phyloP scores from a whole-genome alignment of 805 yeast species.

The Grigorovia transvaalensis region DNA sequence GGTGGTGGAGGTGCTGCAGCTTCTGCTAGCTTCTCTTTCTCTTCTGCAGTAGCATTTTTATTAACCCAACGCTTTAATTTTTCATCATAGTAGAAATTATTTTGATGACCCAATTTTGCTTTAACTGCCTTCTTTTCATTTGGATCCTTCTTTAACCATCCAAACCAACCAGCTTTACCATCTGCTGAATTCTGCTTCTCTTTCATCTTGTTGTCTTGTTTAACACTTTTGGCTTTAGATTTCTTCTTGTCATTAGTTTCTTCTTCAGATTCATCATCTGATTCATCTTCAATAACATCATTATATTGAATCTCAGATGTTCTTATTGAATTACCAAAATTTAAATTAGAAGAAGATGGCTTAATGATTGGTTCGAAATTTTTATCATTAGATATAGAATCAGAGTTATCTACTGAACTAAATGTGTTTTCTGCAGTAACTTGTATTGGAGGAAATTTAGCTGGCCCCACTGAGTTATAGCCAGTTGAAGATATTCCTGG shows the following conservation, averaged over 20 bases:
- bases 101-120: constrained; percentile 77
- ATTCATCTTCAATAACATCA: constrained; percentile 36
- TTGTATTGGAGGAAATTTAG: background rate
- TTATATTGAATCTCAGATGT: constrained; percentile 35
- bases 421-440: background rate
- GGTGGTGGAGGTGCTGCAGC: constrained; percentile 70
- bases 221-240: background rate
- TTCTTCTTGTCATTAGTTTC: constrained; percentile 4
- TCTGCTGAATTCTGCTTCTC: constrained; percentile 13
- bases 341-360: constrained; percentile 13
- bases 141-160: constrained; percentile 53
- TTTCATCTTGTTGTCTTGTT: constrained; percentile 11
- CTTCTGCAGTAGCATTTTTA: constrained; percentile 54
- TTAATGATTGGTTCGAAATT: constrained; percentile 24
- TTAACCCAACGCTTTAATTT: constrained; percentile 81
- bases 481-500: background rate
- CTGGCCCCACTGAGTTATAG: background rate
- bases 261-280: constrained; percentile 30
- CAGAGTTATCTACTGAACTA: background rate
- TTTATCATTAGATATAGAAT: background rate
- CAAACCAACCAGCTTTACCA: constrained; percentile 33
- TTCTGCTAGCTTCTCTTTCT: constrained; percentile 41
- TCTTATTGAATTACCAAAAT: constrained; percentile 4
- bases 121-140: constrained; percentile 66
- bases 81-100: constrained; percentile 67